Evolutionary conservation across 2,329 filamentous ascomycete genomes (phyloP).

Genomic region (Colletotrichum paranaense): DNA sequence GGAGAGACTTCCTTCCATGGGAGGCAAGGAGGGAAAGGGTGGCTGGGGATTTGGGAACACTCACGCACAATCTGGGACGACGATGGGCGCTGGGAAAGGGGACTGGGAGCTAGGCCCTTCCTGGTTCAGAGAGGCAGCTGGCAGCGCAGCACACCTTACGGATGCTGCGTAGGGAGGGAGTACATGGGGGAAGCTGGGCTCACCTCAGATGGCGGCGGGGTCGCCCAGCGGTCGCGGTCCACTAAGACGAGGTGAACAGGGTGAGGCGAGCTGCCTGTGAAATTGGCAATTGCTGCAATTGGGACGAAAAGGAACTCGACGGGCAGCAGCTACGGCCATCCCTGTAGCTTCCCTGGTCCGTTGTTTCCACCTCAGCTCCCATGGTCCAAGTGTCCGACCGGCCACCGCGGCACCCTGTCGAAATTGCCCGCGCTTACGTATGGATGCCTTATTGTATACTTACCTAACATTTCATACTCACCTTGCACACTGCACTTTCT

Average conservation of each 20-base stretch:
- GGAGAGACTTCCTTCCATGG: too few relatives aligned
- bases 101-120: neutral
- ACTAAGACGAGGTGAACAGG: conserved; percentile 12
- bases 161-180: too few relatives aligned
- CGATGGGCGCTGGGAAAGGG: conserved; percentile 3
- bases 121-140: neutral
- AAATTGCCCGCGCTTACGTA: conserved; percentile 5
- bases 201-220: neutral
- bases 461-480: neutral
- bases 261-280: conserved; percentile 13
- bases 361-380: too few relatives aligned
- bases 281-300: conserved; percentile 16
- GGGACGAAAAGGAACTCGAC: conserved; percentile 5
- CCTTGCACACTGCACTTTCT: neutral
- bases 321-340: conserved; percentile 15
- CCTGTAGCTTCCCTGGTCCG: neutral
- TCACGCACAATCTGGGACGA: neutral
- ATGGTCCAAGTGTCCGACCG: too few relatives aligned
- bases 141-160: neutral
- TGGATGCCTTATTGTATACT: neutral
- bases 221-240: neutral
- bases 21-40: conserved; percentile 11
- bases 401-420: neutral
- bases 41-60: conserved; percentile 4
- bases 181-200: too few relatives aligned